Percentiles rank a stretch among this genome's conserved stretches.
phyloP scores from a whole-genome alignment of 192 early-diverging fungal genomes.

The Coemansia pectinata region DNA sequence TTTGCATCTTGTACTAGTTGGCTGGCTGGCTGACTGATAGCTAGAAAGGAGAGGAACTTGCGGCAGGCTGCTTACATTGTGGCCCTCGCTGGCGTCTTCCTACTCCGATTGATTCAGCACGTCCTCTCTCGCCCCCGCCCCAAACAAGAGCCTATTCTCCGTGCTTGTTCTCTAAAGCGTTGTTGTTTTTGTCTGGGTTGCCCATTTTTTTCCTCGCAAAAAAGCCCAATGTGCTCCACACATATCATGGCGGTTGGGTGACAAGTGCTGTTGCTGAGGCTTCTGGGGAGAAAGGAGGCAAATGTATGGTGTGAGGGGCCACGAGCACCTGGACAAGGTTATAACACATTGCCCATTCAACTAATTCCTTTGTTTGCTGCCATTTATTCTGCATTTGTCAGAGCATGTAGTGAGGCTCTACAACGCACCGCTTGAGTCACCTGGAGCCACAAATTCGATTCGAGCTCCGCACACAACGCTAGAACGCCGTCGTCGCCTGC shows the following conservation, averaged over 20 bases:
- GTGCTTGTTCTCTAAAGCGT: not conserved
- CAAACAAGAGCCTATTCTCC: not conserved
- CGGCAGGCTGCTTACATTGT: not conserved
- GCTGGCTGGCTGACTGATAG: not conserved
- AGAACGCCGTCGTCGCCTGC: not conserved
- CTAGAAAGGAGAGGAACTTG: not conserved
- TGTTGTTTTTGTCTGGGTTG: not conserved
- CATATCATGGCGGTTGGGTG: not conserved
- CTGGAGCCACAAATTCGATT: not conserved
- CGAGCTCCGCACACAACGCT: constrained; percentile 1
- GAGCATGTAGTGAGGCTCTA: not conserved
- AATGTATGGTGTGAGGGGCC: not conserved
- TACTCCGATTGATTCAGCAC: not conserved
- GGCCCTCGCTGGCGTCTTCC: not conserved
- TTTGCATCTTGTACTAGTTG: not conserved
- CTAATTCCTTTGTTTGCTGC: not conserved
- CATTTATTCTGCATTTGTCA: not conserved
- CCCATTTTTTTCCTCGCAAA: not conserved
- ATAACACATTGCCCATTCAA: not conserved
- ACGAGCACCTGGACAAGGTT: constrained; percentile 2
- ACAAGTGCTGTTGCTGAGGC: not conserved
- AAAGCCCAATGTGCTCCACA: not conserved
- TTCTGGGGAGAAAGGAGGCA: not conserved
- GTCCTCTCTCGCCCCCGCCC: not conserved
- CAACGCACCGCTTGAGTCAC: not conserved